Evolutionary conservation across 129 eudicot species (phyloP), one percentile per base, ranked within the genome.

Genomic region (Dittrichia graveolens): DNA sequence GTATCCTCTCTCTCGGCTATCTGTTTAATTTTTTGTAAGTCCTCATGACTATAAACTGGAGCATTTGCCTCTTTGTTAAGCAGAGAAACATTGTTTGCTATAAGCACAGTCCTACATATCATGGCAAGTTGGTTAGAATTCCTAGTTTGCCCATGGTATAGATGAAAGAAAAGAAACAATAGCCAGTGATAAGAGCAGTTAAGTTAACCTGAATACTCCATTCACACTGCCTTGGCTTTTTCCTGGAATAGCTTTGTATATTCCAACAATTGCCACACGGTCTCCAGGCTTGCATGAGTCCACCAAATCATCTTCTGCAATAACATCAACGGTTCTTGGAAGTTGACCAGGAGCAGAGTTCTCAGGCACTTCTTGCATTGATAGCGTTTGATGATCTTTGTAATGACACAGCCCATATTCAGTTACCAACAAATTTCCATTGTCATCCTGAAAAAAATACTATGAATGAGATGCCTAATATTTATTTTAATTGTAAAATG

Each of bases 251-350:
- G 97, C 96, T 81, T 95, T 95, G 70, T 95, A 95, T 73, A 90
- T 80, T 42, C 97, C 99, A 79, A 95, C 97, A 74, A 95, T 83
- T 10, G 97, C 96, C 52, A 90, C 99, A 65, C 99, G 96, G 37
- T 95, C 99, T 40, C 99, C 99, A 65, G 99, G 99, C 77, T 95
- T 95, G 85, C 99, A 95, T n/a, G 97, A 77, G 83, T 95, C 99
- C 37, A 95, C 99, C 46, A 95, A 54, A 73, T 95, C 99, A 71
- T 95, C 99, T 75, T 95, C 99, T 61, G 87, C 86, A 41, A 95
- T 88, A 45, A 95, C 70, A 70, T 95, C 99, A 75, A 95, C 95
- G 0, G 99, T 90, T 78, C 99, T 75, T 58, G 99, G 99, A 56
- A 95, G 96, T 81, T 95, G 99, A 61, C 99, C 99, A 75, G 99